phyloP scores from a whole-genome alignment of 192 early-diverging fungal genomes.

The Tieghemiomyces parasiticus region DNA sequence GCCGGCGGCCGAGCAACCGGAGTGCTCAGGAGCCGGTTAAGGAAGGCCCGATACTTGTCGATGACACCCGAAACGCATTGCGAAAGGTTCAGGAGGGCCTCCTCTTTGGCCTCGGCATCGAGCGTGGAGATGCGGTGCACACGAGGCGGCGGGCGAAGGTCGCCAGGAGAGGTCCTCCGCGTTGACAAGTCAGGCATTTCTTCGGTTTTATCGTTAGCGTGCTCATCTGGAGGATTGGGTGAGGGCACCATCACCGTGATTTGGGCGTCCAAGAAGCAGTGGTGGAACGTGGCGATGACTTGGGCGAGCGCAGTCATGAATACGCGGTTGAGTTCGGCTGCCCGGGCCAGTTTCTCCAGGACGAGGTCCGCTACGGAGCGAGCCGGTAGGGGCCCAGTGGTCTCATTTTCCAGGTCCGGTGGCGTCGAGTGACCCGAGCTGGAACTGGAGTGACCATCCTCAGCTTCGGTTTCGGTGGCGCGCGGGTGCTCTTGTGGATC shows the following conservation, averaged over 20 bases:
- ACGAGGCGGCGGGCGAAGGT: too few relatives aligned
- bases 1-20: neutral
- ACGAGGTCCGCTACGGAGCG: neutral
- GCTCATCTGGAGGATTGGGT: too few relatives aligned
- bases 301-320: neutral
- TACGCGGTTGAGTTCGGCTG: neutral
- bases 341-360: neutral
- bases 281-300: constrained; percentile 3
- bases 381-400: neutral
- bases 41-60: neutral
- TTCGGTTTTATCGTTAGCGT: too few relatives aligned
- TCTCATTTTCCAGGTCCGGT: neutral
- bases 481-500: neutral
- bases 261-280: neutral
- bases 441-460: neutral
- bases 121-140: too few relatives aligned
- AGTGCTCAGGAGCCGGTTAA: neutral
- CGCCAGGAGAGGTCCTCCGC: too few relatives aligned
- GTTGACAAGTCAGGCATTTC: too few relatives aligned
- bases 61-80: neutral
- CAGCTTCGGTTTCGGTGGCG: neutral
- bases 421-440: too few relatives aligned
- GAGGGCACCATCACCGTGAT: neutral
- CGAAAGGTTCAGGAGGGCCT: neutral
- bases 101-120: neutral